These are phyloP conservation scores for Xylaria sp. DNA, from an alignment of 2,329 filamentous ascomycete genomes.

Conservation along the genomic window DNA sequence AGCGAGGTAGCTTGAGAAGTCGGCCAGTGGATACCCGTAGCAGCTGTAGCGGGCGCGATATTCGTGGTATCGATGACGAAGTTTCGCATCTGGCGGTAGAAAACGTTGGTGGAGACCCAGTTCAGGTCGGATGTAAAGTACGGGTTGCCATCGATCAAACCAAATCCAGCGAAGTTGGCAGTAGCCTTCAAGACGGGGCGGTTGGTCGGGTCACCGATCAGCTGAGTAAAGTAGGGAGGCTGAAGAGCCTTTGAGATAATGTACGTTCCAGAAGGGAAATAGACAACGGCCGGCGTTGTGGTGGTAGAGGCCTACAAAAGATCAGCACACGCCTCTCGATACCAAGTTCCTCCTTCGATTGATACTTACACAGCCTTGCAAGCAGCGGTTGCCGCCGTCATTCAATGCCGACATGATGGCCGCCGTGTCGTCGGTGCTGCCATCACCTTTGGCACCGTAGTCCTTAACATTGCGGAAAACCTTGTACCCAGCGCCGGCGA, in stretches of 20 bases:
- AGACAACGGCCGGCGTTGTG: conserved; percentile 56
- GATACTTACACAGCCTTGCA: conserved; percentile 55
- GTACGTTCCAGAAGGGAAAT: conserved; percentile 64
- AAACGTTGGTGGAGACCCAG: conserved; percentile 66
- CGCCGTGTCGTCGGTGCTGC: conserved; percentile 58
- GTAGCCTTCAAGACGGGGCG: conserved; percentile 66
- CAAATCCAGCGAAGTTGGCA: conserved; percentile 64
- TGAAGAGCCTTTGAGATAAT: conserved; percentile 66
- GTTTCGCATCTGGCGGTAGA: conserved; percentile 73
- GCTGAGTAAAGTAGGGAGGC: conserved; percentile 71
- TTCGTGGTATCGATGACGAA: conserved; percentile 66
- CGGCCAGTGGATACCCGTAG: conserved; percentile 69
- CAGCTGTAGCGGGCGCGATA: conserved; percentile 47
- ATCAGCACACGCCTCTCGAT: conserved; percentile 8
- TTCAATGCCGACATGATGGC: conserved; percentile 60
- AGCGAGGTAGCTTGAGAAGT: conserved; percentile 69
- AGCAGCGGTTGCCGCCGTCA: conserved; percentile 54
- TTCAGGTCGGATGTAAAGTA: conserved; percentile 56
- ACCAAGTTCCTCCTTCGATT: background rate
- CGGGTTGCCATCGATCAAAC: conserved; percentile 67
- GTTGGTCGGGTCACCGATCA: conserved; percentile 69
- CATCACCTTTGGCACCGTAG: conserved; percentile 60
- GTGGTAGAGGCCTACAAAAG: conserved; percentile 53
- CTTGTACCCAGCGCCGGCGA: conserved; percentile 54
- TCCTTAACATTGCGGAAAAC: conserved; percentile 62